These are phyloP conservation scores for Metarhizium guizhouense DNA, from an alignment of 2,329 filamentous ascomycete genomes.

Conservation along the genomic window DNA sequence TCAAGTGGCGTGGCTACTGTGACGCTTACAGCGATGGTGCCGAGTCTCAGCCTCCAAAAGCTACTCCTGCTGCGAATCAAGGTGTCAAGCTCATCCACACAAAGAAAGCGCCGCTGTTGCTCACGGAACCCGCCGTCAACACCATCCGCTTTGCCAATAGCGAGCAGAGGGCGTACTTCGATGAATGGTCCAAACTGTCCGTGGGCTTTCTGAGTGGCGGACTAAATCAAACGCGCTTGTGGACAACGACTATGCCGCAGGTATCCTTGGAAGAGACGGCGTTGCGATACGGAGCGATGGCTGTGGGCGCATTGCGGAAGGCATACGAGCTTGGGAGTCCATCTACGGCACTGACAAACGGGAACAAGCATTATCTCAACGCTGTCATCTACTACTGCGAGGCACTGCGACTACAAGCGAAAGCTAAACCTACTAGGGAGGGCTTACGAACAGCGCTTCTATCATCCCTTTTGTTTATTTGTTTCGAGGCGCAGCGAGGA, in stretches of 20 bases:
- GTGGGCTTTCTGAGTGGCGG: conserved; percentile 26
- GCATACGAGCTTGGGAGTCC: conserved; percentile 19
- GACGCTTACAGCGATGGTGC: conserved; percentile 21
- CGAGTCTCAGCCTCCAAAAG: conserved; percentile 3
- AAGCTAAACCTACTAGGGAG: conserved; percentile 25
- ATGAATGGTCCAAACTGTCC: conserved; percentile 28
- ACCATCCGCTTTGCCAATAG: conserved; percentile 23
- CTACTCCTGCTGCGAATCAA: conserved; percentile 5
- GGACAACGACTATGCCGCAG: conserved; percentile 32
- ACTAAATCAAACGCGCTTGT: conserved; percentile 23
- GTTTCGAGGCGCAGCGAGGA: conserved; percentile 30
- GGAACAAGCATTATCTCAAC: conserved; percentile 30
- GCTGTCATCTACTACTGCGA: conserved; percentile 32
- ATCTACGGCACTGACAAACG: conserved; percentile 11
- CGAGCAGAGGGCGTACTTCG: conserved; percentile 27
- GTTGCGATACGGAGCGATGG: conserved; percentile 30
- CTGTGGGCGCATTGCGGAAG: conserved; percentile 29
- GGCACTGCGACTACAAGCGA: conserved; percentile 29
- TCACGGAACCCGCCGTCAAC: conserved; percentile 25
- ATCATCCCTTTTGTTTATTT: conserved; percentile 31
- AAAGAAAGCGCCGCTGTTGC: conserved; percentile 19
- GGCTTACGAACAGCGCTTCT: conserved; percentile 29
- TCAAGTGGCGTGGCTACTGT: conserved; percentile 32
- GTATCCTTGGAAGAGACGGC: conserved; percentile 27
- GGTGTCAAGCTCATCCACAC: conserved; percentile 20